Base-by-base conservation (phyloP, 2,329 filamentous ascomycete species). In the Aspergillus oerlinghausenensis region DNA sequence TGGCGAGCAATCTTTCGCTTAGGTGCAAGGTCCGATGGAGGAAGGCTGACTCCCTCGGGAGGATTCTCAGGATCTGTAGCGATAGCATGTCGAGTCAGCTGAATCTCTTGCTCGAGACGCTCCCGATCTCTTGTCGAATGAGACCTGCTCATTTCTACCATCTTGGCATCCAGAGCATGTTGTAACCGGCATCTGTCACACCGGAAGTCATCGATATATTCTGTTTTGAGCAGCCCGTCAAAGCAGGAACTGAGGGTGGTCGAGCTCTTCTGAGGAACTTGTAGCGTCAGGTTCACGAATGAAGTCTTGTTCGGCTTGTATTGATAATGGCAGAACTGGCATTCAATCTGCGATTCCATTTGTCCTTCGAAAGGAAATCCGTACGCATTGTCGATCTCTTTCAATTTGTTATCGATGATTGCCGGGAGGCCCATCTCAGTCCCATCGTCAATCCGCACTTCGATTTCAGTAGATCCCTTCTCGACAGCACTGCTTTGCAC, bases 201-300 rank as follows among this genome's bases (percentile, higher is more conserved):
- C 65, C 90, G 92, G 79, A 95, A 99, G 71, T 96, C 94, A 61
- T 97, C 93, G 63, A 99, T 97, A 70, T 92, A 88, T 73, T 99
- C 94, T 0, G 90, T 91, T 75, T 96, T 96, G 64, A 99, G 87
- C 74, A 97, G 88, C 43, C 89, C 89, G 67, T 99, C 94, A 66
- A 99, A 94, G 73, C 94, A 99, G 8, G 86, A 82, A 68, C 88
- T 92, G 17, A 99, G 81, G 0, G 90, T 88, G 0, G 92, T 92
- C 2, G 90, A 88, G 51, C 82, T 86, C 60, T 87, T 84, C 70
- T 94, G 90, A 0, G 94, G 94, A 3, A 99, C 94, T 66, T 92
- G 91, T 53, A 99, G 79, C 1, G 93, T 97, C 61, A 99, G 77
- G 21, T 92, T 95, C 72, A 95, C 93, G 69, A 99, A 99, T 0